phyloP scores from a whole-genome alignment of 768 basidiomycete genomes.

The Steccherinum ochraceum region DNA sequence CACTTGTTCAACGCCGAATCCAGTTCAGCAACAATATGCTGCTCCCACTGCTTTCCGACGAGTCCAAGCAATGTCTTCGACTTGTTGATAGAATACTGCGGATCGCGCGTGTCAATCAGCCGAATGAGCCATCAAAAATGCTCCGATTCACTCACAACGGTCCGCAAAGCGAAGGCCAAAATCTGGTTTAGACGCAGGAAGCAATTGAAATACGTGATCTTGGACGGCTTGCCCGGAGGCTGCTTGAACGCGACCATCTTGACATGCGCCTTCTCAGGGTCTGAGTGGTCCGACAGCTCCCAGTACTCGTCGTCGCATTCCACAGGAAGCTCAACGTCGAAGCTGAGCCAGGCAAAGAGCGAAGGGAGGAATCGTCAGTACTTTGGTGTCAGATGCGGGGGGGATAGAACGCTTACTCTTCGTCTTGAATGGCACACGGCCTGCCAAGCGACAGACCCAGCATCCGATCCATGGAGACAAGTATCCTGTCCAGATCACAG shows the following conservation, averaged over 20 bases:
- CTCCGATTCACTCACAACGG: constrained; percentile 14
- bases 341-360: constrained; percentile 3
- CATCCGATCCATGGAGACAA: constrained; percentile 36
- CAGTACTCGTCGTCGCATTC: constrained; percentile 40
- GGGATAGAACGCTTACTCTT: constrained; percentile 43
- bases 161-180: constrained; percentile 50
- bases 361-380: neutral
- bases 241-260: constrained; percentile 27
- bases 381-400: neutral
- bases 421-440: constrained; percentile 59
- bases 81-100: constrained; percentile 68
- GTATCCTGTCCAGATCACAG: constrained; percentile 28
- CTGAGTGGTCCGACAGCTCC: constrained; percentile 21
- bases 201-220: constrained; percentile 49
- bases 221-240: constrained; percentile 25
- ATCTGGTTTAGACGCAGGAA: constrained; percentile 64
- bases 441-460: constrained; percentile 47
- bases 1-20: constrained; percentile 68
- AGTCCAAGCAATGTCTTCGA: constrained; percentile 48
- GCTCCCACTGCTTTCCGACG: constrained; percentile 45
- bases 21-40: constrained; percentile 58
- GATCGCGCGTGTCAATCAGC: neutral
- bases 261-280: constrained; percentile 9
- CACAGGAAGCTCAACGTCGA: constrained; percentile 33
- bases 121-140: neutral